Evolutionary conservation across 106 monocot species (phyloP), one percentile per base, ranked within the genome.

Genomic region (Dendrobium catenatum): DNA sequence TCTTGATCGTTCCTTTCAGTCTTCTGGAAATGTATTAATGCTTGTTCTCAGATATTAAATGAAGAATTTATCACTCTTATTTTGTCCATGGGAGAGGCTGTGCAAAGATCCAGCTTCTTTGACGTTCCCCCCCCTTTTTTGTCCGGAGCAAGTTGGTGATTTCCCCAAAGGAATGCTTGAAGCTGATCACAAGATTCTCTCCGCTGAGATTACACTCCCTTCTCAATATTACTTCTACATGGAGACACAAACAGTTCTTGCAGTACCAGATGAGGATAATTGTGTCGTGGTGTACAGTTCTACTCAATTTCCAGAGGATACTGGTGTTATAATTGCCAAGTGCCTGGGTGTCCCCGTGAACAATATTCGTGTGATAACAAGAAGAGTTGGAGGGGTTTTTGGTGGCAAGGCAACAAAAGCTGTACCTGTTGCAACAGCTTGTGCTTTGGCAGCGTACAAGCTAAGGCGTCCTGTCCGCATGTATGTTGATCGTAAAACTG

Each of bases 211-310:
- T 27, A 90, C 78, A 22, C 84, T 96, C 56, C 86, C 83, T 61
- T 93, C 93, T 13, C 96, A 96, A 58, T 96, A 96, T 82, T 86
- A 88, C 44, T 96, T 91, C 70, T 96, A 96, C 84, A 90, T 96
- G 93, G 96, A 96, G 74, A 89, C 91, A 51, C 89, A 91, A 82
- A 90, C 91, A 44, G 91, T 87, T 76, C 79, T 96, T 59, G 96
- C 96, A 55, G 80, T 96, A 42, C 93, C 96, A 58, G 96, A 96
- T 67, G 96, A 96, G 80, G 96, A 96, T 83, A 85, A 93, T 58
- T 93, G 93, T 83, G 85, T 96, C 18, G 84, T 90, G 19, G 89
- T 96, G 13, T 96, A 96, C 54, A 87, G 84, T 75, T 91, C 96
- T 48, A 81, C 68, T 64, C 96, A 96, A 73, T 75, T 64, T 40